Evolutionary conservation across 2,329 filamentous ascomycete species (phyloP).

Genomic region (Fusarium praegraminearum): DNA sequence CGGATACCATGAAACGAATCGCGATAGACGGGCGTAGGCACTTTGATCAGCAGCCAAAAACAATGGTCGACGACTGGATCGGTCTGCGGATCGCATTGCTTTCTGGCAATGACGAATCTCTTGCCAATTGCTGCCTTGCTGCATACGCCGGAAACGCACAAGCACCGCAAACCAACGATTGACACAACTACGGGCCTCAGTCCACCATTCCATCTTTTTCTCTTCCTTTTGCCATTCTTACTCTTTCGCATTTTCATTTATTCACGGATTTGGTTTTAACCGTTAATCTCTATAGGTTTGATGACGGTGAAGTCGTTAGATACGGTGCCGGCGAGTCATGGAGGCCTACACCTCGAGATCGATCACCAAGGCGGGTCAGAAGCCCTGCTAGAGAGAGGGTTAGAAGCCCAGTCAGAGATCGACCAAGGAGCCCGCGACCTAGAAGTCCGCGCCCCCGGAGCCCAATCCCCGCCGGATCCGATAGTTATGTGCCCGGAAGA

Average conservation of each 20-base stretch:
- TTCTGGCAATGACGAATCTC: neutral
- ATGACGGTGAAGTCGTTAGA: slow-evolving; percentile 71
- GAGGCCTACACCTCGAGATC: slow-evolving; percentile 66
- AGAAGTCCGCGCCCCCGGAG: slow-evolving; percentile 56
- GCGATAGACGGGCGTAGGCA: neutral
- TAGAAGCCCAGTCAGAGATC: slow-evolving; percentile 51
- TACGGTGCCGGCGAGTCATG: slow-evolving; percentile 73
- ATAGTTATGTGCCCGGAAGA: slow-evolving; percentile 61
- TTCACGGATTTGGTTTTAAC: neutral
- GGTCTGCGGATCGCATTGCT: neutral
- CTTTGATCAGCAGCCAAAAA: neutral
- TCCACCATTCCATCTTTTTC: neutral
- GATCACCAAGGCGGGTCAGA: slow-evolving; percentile 56
- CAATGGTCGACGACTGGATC: neutral
- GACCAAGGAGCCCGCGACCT: slow-evolving; percentile 53
- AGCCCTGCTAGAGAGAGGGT: slow-evolving; percentile 50
- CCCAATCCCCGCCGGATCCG: slow-evolving; percentile 55
- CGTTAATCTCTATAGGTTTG: slow-evolving; percentile 59
- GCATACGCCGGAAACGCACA: neutral
- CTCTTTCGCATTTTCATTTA: neutral
- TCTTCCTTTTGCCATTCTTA: too few relatives aligned
- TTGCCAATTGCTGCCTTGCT: neutral
- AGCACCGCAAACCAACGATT: neutral
- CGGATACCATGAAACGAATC: neutral
- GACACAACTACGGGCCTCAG: neutral